Percentiles rank a stretch among this genome's conserved stretches.
Evolutionary conservation across 2,329 filamentous ascomycete species (phyloP).

Genomic region (Fusarium pilosicola): DNA sequence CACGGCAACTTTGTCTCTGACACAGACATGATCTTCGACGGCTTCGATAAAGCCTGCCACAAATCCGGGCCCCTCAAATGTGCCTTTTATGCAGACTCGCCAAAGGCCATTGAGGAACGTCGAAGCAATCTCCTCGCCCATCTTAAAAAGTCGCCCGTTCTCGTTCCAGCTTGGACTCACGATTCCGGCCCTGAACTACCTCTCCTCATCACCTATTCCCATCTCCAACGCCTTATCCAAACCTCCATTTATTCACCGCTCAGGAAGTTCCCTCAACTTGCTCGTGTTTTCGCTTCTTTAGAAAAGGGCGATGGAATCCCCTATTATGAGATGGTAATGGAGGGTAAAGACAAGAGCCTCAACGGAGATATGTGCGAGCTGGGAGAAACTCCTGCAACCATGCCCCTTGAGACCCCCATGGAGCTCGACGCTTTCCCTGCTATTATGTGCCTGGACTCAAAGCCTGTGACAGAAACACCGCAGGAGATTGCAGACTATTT

Average conservation of each 20-base stretch:
- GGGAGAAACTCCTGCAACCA: slow-evolving; percentile 44
- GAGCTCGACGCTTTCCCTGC: slow-evolving; percentile 55
- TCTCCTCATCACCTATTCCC: slow-evolving; percentile 61
- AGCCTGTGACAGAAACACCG: slow-evolving; percentile 45
- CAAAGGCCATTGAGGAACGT: slow-evolving; percentile 52
- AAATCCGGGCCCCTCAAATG: slow-evolving; percentile 60
- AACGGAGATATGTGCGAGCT: slow-evolving; percentile 37
- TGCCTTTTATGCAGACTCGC: slow-evolving; percentile 52
- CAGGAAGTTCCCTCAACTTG: slow-evolving; percentile 53
- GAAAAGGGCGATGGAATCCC: slow-evolving; percentile 57
- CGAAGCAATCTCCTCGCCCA: slow-evolving; percentile 53
- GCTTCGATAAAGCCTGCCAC: slow-evolving; percentile 65
- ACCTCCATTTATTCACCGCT: slow-evolving; percentile 58
- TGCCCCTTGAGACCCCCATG: slow-evolving; percentile 38
- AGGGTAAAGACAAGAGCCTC: background rate
- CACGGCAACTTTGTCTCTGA: slow-evolving; percentile 62
- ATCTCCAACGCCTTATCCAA: slow-evolving; percentile 56
- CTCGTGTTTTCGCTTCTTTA: slow-evolving; percentile 55
- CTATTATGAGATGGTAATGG: slow-evolving; percentile 51
- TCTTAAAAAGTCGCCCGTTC: slow-evolving; percentile 56
- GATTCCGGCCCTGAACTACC: slow-evolving; percentile 53
- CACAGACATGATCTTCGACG: slow-evolving; percentile 62
- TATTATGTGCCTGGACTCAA: slow-evolving; percentile 58
- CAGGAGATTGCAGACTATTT: slow-evolving; percentile 50
- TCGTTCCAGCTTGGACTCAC: slow-evolving; percentile 48